Evolutionary conservation across 2,329 filamentous ascomycete species (phyloP), one percentile per base, ranked within the genome.

Genomic region (Fusarium sp.): DNA sequence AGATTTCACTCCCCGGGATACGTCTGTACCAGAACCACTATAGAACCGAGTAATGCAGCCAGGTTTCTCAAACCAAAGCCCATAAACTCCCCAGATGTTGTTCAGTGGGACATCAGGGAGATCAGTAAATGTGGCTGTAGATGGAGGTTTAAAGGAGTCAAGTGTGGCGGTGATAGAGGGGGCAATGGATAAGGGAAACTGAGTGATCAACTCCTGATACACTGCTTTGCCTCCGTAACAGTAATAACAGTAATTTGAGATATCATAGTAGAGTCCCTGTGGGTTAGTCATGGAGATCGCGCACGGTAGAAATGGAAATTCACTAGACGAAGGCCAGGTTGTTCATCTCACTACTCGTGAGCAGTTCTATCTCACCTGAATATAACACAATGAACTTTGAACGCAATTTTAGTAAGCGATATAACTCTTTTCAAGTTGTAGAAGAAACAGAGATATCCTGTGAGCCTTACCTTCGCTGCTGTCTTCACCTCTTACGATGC

Each of bases 291-390:
- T n/a, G 7, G 49, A 10, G 33, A 54, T 39, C 19, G 5, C 15
- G 3, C 14, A 39, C 0, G 33, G 12, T 15, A 29, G 35, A 54
- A 16, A 54, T 39, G 35, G 49, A 2, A 19, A 18, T 10, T 7
- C 19, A 8, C 49, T 25, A 2, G 18, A 27, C 19, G 12, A 37
- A 39, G 12, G 7, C 49, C 25, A 54, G 4, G 10, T 19, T n/a
- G 10, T n/a, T 14, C 2, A 5, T 54, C 25, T 39, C 0, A 12
- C 14, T 18, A 0, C 25, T 37, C 8, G 35, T n/a, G 18, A 18
- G 4, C 4, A n/a, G 3, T n/a, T 1, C 23, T 12, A 29, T 38
- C 18, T 25, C 23, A 1, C 11, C 14, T 3, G 10, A 19, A 1
- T 3, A 25, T 3, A 4, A 16, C 31, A 25, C n/a, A 21, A 49